Percentiles rank a stretch among this genome's conserved stretches.
These are phyloP conservation scores for Cercospora canescens DNA, from an alignment of 2,329 filamentous ascomycete species.

Conservation along the genomic window DNA sequence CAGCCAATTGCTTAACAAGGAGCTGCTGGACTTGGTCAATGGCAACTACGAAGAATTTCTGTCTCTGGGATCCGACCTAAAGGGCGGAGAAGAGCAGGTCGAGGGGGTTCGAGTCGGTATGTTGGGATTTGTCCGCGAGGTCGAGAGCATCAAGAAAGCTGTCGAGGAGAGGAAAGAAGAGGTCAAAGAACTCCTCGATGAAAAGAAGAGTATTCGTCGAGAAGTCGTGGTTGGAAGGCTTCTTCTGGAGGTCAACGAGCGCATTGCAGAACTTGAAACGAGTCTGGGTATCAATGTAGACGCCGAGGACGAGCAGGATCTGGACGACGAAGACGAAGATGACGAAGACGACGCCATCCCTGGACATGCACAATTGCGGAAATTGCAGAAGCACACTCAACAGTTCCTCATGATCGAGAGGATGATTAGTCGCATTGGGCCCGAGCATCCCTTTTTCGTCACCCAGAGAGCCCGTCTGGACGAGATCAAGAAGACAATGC, in stretches of 20 bases:
- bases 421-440: constrained; percentile 52
- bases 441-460: constrained; percentile 63
- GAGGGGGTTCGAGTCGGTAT: constrained; percentile 87
- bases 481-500: constrained; percentile 61
- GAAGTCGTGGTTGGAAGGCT: constrained; percentile 63
- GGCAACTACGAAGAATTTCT: constrained; percentile 92
- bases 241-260: constrained; percentile 67
- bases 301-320: constrained; percentile 33
- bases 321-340: constrained; percentile 28
- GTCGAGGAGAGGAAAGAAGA: constrained; percentile 66
- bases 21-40: constrained; percentile 93
- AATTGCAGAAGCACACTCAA: constrained; percentile 57
- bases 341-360: constrained; percentile 40
- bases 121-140: constrained; percentile 79
- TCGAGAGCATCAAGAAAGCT: constrained; percentile 69
- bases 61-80: constrained; percentile 74
- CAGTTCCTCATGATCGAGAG: constrained; percentile 59
- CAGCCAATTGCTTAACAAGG: constrained; percentile 74
- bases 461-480: constrained; percentile 57
- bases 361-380: constrained; percentile 35
- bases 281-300: constrained; percentile 55
- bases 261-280: constrained; percentile 64
- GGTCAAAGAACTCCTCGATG: constrained; percentile 61
- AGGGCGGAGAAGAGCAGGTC: constrained; percentile 86
- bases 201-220: constrained; percentile 64